These are phyloP conservation scores for Hericium erinaceus DNA, from an alignment of 768 basidiomycete genomes.

Conservation along the genomic window DNA sequence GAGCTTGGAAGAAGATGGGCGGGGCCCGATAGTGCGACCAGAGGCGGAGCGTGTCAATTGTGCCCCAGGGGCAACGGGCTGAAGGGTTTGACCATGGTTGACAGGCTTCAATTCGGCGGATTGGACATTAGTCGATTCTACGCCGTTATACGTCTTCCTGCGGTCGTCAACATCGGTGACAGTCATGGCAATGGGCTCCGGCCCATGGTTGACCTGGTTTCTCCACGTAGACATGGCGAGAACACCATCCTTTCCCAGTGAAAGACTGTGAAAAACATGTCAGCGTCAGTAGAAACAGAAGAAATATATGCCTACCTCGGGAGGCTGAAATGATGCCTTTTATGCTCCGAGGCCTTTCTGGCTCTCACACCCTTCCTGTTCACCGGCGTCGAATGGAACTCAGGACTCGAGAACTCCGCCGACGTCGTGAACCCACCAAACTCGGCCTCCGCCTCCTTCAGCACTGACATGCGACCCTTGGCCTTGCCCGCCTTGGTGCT, in stretches of 20 bases:
- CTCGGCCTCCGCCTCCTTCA: slow-evolving; percentile 11
- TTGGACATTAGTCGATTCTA: not conserved
- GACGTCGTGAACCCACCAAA: slow-evolving; percentile 19
- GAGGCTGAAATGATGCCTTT: slow-evolving; percentile 55
- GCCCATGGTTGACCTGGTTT: slow-evolving; percentile 41
- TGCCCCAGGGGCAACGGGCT: slow-evolving; percentile 19
- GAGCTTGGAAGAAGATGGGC: not conserved
- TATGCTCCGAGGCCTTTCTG: slow-evolving; percentile 44
- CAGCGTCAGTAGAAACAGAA: not conserved
- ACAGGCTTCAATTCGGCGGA: not conserved
- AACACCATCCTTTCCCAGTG: slow-evolving; percentile 50
- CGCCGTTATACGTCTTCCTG: slow-evolving; percentile 32
- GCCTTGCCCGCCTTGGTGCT: slow-evolving; percentile 1
- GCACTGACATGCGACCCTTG: not conserved
- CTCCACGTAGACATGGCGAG: slow-evolving; percentile 44
- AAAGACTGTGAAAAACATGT: slow-evolving; percentile 34
- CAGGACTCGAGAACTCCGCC: slow-evolving; percentile 43
- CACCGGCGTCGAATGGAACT: slow-evolving; percentile 55
- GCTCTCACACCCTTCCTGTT: slow-evolving; percentile 17
- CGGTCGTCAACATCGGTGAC: slow-evolving; percentile 31
- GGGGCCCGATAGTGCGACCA: not conserved
- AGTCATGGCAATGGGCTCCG: slow-evolving; percentile 33
- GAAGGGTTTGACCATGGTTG: not conserved
- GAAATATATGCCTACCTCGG: slow-evolving; percentile 37
- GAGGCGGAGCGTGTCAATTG: not conserved